These are phyloP conservation scores for Citrus trifoliata DNA, from an alignment of 345 rosid genomes.

Conservation along the genomic window DNA sequence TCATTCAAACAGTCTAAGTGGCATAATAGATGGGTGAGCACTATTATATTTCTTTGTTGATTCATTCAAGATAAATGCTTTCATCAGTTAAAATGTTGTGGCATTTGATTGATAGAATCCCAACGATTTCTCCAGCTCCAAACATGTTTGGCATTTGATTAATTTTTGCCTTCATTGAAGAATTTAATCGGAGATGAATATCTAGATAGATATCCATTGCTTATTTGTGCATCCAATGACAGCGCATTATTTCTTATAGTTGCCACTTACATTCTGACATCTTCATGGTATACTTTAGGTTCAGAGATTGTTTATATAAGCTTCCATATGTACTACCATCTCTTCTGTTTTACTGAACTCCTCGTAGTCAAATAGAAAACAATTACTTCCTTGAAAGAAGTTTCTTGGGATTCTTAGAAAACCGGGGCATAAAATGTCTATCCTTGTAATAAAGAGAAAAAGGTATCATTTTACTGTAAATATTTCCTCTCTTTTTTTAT, in stretches of 20 bases:
- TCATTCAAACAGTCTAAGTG: constrained; percentile 24
- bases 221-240: neutral
- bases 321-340: neutral
- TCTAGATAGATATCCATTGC: neutral
- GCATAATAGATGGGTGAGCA: constrained; percentile 41
- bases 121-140: too few relatives aligned
- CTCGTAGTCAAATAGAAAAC: neutral
- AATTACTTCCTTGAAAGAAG: neutral
- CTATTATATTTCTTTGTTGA: constrained; percentile 3
- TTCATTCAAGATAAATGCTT: constrained; percentile 10
- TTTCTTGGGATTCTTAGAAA: neutral
- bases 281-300: neutral
- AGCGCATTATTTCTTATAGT: neutral
- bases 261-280: neutral
- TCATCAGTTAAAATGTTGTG: neutral
- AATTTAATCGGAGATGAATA: neutral
- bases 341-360: neutral
- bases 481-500: neutral
- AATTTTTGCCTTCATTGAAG: neutral
- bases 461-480: neutral
- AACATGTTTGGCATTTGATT: too few relatives aligned
- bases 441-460: neutral
- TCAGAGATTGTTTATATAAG: neutral
- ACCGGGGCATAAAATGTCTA: neutral
- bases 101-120: neutral